Evolutionary conservation across 1,139 yeast species (phyloP).

Genomic region (Kodamaea alishanica): DNA sequence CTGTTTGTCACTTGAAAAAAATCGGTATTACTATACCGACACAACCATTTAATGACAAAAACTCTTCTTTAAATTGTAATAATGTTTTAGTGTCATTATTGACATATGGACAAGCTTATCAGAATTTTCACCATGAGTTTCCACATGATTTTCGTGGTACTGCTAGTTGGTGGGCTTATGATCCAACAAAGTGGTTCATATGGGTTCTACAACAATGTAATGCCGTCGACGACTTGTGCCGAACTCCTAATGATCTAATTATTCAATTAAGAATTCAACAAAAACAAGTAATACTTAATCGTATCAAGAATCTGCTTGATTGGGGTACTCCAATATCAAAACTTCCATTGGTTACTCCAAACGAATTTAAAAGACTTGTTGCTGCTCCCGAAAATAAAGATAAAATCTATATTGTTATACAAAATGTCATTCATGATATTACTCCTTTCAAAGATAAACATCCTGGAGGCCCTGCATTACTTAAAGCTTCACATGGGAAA

Average conservation of each 20-base stretch:
- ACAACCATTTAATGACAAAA: slow-evolving; percentile 63
- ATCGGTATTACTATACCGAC: slow-evolving; percentile 43
- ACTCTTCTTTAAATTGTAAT: slow-evolving; percentile 46
- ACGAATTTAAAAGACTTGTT: slow-evolving; percentile 46
- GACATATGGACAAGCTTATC: slow-evolving; percentile 63
- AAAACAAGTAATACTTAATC: slow-evolving; percentile 58
- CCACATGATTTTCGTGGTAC: slow-evolving; percentile 62
- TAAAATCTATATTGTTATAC: slow-evolving; percentile 42
- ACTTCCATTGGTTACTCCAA: slow-evolving; percentile 51
- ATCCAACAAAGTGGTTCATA: slow-evolving; percentile 66
- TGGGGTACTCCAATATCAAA: slow-evolving; percentile 78
- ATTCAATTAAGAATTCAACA: slow-evolving; percentile 60
- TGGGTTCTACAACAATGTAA: slow-evolving; percentile 39
- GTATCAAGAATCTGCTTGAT: slow-evolving; percentile 57
- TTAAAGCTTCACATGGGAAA: slow-evolving; percentile 62
- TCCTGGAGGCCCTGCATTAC: slow-evolving; percentile 65
- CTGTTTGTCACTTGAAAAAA: slow-evolving; percentile 52
- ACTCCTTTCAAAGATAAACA: slow-evolving; percentile 71
- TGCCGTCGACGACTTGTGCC: slow-evolving; percentile 35
- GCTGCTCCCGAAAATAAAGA: slow-evolving; percentile 35
- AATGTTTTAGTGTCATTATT: slow-evolving; percentile 52
- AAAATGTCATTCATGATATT: slow-evolving; percentile 65
- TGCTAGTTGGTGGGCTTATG: slow-evolving; percentile 49
- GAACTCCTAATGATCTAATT: slow-evolving; percentile 46
- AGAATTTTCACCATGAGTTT: slow-evolving; percentile 72